Conservation (phyloP, 2,329 filamentous ascomycete genomes). For the Penicillium vulpinum region DNA sequence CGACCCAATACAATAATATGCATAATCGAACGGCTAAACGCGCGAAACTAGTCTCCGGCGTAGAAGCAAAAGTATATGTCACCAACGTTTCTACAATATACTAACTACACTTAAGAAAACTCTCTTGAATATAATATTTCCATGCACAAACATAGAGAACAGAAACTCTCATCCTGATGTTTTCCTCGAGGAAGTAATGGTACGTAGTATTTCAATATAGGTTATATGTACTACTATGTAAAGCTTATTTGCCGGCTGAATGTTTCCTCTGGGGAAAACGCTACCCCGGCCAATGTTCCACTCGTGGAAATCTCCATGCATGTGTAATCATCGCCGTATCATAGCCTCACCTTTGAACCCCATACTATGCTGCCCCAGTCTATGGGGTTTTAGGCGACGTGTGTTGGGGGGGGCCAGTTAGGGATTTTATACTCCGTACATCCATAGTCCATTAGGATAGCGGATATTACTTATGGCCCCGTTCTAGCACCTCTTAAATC, state of each 20-base stretch:
- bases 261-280: constrained; percentile 34
- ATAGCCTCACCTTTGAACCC: constrained; percentile 23
- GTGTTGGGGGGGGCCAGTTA: constrained; percentile 29
- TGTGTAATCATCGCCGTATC: constrained; percentile 19
- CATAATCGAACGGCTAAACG: constrained; percentile 13
- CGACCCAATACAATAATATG: neutral
- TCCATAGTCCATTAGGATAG: constrained; percentile 15
- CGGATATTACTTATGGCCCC: constrained; percentile 22
- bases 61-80: neutral
- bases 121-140: neutral
- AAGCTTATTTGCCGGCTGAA: constrained; percentile 28
- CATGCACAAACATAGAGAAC: too few relatives aligned
- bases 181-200: constrained; percentile 8
- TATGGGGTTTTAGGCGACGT: constrained; percentile 26
- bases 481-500: constrained; percentile 12
- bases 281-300: constrained; percentile 30
- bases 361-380: constrained; percentile 32
- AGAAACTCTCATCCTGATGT: neutral
- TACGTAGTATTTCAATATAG: constrained; percentile 14
- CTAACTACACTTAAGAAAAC: neutral
- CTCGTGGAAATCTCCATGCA: constrained; percentile 15
- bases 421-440: constrained; percentile 25
- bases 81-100: neutral
- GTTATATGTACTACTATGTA: constrained; percentile 11
- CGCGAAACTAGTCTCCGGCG: neutral